These are phyloP conservation scores for Populus nigra DNA, from an alignment of 345 rosid genomes.

Conservation along the genomic window DNA sequence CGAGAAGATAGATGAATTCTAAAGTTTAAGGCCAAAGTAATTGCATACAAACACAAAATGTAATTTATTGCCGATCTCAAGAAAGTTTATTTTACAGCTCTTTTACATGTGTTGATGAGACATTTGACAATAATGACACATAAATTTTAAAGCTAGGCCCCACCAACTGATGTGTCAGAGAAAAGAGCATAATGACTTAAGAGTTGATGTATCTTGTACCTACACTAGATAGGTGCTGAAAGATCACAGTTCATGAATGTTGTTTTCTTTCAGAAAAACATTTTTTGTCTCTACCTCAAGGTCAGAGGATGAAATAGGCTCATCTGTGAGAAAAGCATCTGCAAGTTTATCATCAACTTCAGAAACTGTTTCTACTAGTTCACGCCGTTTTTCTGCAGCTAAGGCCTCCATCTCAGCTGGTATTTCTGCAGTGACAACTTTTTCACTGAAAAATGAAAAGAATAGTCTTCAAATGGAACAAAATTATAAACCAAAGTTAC, in stretches of 20 bases:
- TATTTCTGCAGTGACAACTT: constrained; percentile 62
- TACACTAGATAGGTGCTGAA: neutral
- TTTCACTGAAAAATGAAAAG: constrained; percentile 60
- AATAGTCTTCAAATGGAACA: neutral
- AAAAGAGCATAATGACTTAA: neutral
- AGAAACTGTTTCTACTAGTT: constrained; percentile 80
- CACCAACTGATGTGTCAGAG: neutral
- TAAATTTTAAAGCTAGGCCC: neutral
- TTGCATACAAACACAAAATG: neutral
- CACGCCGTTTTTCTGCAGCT: constrained; percentile 81
- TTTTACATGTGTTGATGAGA: neutral
- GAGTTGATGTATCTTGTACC: neutral
- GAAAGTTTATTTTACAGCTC: neutral
- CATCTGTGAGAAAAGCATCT: constrained; percentile 80
- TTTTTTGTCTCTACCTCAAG: constrained; percentile 56
- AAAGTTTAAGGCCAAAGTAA: constrained; percentile 1
- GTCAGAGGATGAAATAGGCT: constrained; percentile 68
- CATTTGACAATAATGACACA: neutral
- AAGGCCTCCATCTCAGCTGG: constrained; percentile 76
- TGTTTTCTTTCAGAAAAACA: neutral
- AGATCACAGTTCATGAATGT: neutral
- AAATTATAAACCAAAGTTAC: neutral
- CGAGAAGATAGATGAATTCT: constrained; percentile 10
- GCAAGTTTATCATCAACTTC: constrained; percentile 97
- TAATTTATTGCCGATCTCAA: neutral